Percentiles rank a stretch among this genome's conserved stretches.
Conservation (phyloP, 805 yeast species). For the Saturnispora diversa region DNA sequence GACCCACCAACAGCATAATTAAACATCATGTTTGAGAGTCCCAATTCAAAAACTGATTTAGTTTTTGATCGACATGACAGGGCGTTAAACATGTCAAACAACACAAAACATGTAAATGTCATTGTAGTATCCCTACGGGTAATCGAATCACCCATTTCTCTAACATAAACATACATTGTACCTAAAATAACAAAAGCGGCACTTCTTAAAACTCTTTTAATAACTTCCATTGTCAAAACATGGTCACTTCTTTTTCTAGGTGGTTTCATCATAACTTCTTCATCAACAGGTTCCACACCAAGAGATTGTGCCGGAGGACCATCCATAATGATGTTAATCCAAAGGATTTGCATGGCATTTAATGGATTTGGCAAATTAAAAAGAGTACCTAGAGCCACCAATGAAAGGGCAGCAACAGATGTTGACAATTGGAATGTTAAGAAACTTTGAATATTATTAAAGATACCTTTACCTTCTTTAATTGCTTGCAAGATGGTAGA, state of each 20-base stretch:
- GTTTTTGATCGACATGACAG: constrained; percentile 83
- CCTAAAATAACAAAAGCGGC: constrained; percentile 75
- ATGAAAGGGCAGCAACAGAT: constrained; percentile 86
- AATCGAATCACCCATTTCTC: constrained; percentile 80
- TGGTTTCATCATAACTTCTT: constrained; percentile 92
- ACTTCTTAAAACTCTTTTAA: constrained; percentile 66
- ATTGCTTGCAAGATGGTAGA: constrained; percentile 89
- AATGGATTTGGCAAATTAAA: constrained; percentile 88
- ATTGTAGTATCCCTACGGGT: constrained; percentile 96
- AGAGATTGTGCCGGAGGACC: constrained; percentile 98
- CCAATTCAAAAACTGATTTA: constrained; percentile 76
- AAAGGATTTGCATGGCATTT: constrained; percentile 95
- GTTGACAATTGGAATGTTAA: constrained; percentile 94
- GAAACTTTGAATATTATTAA: constrained; percentile 90
- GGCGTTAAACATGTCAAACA: constrained; percentile 96
- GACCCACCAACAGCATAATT: constrained; percentile 88
- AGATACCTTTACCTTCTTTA: constrained; percentile 96
- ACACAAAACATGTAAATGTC: constrained; percentile 96
- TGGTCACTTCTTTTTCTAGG: constrained; percentile 85
- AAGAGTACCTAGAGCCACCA: constrained; percentile 80
- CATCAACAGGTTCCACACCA: constrained; percentile 97
- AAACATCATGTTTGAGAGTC: constrained; percentile 81
- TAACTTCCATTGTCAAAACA: constrained; percentile 62
- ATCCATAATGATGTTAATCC: constrained; percentile 97
- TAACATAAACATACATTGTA: constrained; percentile 76